Percentiles rank a stretch among this genome's conserved stretches.
Evolutionary conservation across 805 yeast species (phyloP).

Genomic region (Candida insectorum): DNA sequence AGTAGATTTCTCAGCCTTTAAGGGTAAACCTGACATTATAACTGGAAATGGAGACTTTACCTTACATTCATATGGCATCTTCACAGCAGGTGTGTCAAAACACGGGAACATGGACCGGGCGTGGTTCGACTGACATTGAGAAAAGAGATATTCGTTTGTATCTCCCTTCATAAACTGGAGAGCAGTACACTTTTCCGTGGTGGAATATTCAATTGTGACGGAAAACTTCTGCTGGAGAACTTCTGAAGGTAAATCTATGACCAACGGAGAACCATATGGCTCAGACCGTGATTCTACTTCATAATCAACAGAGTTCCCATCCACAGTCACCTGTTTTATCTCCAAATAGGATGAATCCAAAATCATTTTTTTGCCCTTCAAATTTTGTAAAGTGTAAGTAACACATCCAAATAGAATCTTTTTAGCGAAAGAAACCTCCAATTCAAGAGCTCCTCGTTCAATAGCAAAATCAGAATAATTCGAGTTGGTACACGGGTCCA

Average conservation of each 20-base stretch:
- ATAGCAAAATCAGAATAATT: slow-evolving; percentile 24
- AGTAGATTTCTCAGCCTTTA: slow-evolving; percentile 6
- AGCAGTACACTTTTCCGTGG: slow-evolving; percentile 32
- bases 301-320: slow-evolving; percentile 12
- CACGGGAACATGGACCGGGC: slow-evolving; percentile 36
- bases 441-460: slow-evolving; percentile 16
- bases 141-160: slow-evolving; percentile 31
- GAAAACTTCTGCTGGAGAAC: slow-evolving; percentile 3
- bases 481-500: slow-evolving; percentile 27
- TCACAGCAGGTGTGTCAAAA: slow-evolving; percentile 34
- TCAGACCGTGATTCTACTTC: slow-evolving; percentile 8
- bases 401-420: slow-evolving; percentile 22
- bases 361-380: slow-evolving; percentile 1
- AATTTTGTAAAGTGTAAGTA: slow-evolving; percentile 14
- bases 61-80: slow-evolving; percentile 22
- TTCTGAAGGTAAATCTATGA: slow-evolving; percentile 10
- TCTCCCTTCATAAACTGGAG: slow-evolving; percentile 33
- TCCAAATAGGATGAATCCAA: slow-evolving; percentile 27
- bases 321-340: slow-evolving; percentile 16
- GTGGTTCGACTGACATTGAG: slow-evolving; percentile 36
- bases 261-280: slow-evolving; percentile 26
- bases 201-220: slow-evolving; percentile 18
- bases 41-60: slow-evolving; percentile 24
- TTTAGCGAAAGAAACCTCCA: slow-evolving; percentile 22
- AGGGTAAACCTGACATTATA: slow-evolving; percentile 30